Conservation (phyloP, 1,284 basidiomycete species). For the Ceratobasidium sp. region DNA sequence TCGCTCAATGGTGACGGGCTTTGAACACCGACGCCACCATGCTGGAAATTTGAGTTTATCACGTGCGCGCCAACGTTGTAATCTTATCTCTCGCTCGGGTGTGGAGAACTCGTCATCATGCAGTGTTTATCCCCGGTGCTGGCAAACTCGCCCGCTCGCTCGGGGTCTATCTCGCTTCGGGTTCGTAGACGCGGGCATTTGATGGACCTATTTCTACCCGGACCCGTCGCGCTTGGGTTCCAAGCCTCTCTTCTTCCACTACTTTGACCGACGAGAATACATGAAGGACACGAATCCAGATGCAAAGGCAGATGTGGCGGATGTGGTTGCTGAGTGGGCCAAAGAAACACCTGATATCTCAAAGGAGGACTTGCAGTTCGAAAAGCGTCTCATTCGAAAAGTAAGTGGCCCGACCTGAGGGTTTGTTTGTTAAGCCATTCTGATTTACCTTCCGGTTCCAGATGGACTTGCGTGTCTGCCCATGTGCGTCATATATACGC, state of each 20-base stretch:
- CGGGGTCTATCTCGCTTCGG: neutral
- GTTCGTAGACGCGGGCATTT: neutral
- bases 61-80: neutral
- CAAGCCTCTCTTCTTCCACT: neutral
- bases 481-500: constrained; percentile 21
- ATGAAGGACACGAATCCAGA: constrained; percentile 13
- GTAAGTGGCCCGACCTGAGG: neutral
- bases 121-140: neutral
- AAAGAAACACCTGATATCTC: constrained; percentile 8
- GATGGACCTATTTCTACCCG: neutral
- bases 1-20: too few species aligned
- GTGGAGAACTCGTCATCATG: neutral
- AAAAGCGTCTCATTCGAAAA: constrained; percentile 38
- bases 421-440: neutral
- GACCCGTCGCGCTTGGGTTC: neutral
- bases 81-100: constrained; percentile 10
- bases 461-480: constrained; percentile 38
- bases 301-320: neutral
- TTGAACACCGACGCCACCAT: too few species aligned
- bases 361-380: constrained; percentile 30
- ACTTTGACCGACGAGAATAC: neutral
- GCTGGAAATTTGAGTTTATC: neutral
- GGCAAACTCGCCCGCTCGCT: neutral
- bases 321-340: neutral
- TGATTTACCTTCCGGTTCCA: neutral